Percentiles rank a stretch among this genome's conserved stretches.
Evolutionary conservation across 2,329 filamentous ascomycete species (phyloP).

Genomic region (Rhinocladiella similis): DNA sequence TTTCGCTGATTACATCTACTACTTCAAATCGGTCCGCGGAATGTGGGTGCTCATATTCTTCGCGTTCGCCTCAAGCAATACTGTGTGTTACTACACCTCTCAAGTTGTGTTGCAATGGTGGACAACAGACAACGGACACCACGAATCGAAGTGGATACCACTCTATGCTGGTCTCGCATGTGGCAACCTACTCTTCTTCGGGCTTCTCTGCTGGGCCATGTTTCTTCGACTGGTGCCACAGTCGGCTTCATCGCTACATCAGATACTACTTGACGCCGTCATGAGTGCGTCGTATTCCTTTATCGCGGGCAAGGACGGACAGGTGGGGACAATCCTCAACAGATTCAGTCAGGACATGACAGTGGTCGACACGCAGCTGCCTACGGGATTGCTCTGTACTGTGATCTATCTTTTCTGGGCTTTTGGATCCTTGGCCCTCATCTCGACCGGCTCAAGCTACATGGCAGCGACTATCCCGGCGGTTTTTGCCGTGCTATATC

Average conservation of each 20-base stretch:
- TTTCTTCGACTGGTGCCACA: conserved; percentile 42
- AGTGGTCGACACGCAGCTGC: conserved; percentile 25
- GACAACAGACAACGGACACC: conserved; percentile 1
- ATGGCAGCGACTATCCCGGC: conserved; percentile 43
- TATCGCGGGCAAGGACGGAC: conserved; percentile 38
- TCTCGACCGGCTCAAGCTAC: conserved; percentile 42
- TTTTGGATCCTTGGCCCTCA: conserved; percentile 29
- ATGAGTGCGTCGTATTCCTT: conserved; percentile 45
- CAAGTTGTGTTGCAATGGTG: conserved; percentile 8
- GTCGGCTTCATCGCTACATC: conserved; percentile 52
- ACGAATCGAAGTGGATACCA: conserved; percentile 1
- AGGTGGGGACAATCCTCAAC: conserved; percentile 40
- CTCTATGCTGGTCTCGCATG: conserved; percentile 1
- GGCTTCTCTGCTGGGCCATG: conserved; percentile 43
- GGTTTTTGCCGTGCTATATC: conserved; percentile 38
- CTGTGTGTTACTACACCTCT: conserved; percentile 3
- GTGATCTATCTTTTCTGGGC: neutral
- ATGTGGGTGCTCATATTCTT: conserved; percentile 1
- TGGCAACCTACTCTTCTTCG: neutral
- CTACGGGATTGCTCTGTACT: conserved; percentile 2
- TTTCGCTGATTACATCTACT: conserved; percentile 5
- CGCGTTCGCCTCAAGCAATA: neutral
- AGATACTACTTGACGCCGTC: conserved; percentile 48
- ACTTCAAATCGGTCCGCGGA: conserved; percentile 6
- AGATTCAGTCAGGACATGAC: conserved; percentile 28